Evolutionary conservation across 345 rosid genomes (phyloP), one percentile per base, ranked within the genome.

Genomic region (Pelargonium nanum): DNA sequence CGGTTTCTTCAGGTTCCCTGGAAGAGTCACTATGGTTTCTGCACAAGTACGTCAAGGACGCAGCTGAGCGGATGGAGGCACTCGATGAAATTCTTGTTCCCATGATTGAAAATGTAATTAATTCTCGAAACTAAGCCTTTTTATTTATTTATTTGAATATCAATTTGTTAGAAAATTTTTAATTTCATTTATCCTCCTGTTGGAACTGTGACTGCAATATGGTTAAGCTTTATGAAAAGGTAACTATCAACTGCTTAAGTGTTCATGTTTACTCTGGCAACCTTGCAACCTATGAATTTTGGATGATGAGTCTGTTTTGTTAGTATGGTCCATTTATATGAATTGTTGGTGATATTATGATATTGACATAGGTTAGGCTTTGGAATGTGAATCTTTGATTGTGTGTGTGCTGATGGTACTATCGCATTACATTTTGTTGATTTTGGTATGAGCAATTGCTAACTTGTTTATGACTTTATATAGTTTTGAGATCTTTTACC

Each of bases 21-120:
- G 92, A 90, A 51, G 89, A 87, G 61, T 84, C 85, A 26, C 77
- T 90, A 44, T 79, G 82, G 89, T 78, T 83, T 65, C 61, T 91
- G 22, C 61, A 73, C 54, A 74, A 79, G 45, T 86, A 70, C 61
- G 87, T 82, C 28, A 72, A 67, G 69, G 91, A 88, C 44, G 82
- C 77, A 1, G 77, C 74, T 32, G 74, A 75, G 63, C 75, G 82
- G 70, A 70, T 68, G 53, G 82, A 75, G 53, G 34, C 60, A 1
- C 56, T 84, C 76, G 83, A 78, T 70, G 88, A 80, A 52, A 55
- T 83, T 65, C 91, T 91, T 53, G 68, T 86, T 66, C 96, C 98
- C 25, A 71, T 91, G 51, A 69, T 86, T 44, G 83, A 91, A 68
- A 81, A 84, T 59, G 97, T 91, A 55, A 7, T 40, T 2, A 7